Conservation (phyloP, 805 yeast species). For the Henningerozyma blattae region DNA sequence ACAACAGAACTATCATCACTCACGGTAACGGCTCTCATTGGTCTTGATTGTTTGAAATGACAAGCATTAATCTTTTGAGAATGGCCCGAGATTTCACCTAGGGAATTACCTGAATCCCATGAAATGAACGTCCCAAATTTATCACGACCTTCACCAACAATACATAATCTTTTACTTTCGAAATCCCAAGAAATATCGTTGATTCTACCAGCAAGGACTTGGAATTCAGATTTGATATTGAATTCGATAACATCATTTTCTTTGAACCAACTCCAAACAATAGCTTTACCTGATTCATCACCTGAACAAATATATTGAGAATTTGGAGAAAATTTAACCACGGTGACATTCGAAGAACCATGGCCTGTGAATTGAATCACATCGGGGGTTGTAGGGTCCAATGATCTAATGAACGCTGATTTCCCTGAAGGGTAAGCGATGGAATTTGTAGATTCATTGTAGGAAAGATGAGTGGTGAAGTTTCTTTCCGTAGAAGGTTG, state of each 20-base stretch:
- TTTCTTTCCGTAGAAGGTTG: slow-evolving; percentile 71
- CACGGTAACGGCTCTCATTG: slow-evolving; percentile 87
- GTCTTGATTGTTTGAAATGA: slow-evolving; percentile 73
- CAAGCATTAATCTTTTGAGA: slow-evolving; percentile 75
- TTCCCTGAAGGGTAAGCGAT: slow-evolving; percentile 77
- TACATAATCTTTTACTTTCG: slow-evolving; percentile 74
- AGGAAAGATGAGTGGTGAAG: slow-evolving; percentile 56
- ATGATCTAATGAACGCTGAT: slow-evolving; percentile 59
- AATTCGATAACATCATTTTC: slow-evolving; percentile 35
- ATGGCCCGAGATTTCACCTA: slow-evolving; percentile 94
- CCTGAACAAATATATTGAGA: slow-evolving; percentile 89
- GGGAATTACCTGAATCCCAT: slow-evolving; percentile 91
- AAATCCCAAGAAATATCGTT: slow-evolving; percentile 86
- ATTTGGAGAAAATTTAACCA: slow-evolving; percentile 77
- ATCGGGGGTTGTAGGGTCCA: slow-evolving; percentile 37
- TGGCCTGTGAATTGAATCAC: slow-evolving; percentile 64
- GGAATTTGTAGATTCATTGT: slow-evolving; percentile 55
- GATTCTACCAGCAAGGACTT: slow-evolving; percentile 68
- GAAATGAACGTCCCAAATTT: slow-evolving; percentile 86
- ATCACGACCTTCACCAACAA: slow-evolving; percentile 91
- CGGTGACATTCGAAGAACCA: slow-evolving; percentile 52
- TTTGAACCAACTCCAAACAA: slow-evolving; percentile 63
- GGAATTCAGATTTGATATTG: slow-evolving; percentile 66
- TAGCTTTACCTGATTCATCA: slow-evolving; percentile 80
- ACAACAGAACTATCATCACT: slow-evolving; percentile 81